phyloP scores from a whole-genome alignment of 2,329 filamentous ascomycete species.

The Claviceps sp. region DNA sequence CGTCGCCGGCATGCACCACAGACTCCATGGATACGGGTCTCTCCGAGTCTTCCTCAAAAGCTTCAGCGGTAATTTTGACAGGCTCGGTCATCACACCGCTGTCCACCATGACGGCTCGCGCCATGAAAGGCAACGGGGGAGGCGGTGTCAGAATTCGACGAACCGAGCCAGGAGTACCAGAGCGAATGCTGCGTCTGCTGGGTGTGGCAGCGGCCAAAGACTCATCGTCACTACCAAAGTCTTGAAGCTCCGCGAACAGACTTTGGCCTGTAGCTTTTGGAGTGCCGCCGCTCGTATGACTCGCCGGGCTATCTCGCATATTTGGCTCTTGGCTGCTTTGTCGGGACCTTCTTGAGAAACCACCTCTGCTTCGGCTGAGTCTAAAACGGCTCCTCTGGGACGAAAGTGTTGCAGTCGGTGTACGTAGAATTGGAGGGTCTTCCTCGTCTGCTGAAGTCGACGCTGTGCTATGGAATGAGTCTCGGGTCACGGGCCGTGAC shows the following conservation, averaged over 20 bases:
- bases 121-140: slow-evolving; percentile 35
- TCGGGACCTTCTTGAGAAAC: slow-evolving; percentile 44
- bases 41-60: slow-evolving; percentile 3
- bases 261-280: slow-evolving; percentile 53
- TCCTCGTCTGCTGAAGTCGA: slow-evolving; percentile 75
- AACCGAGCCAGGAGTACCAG: slow-evolving; percentile 34
- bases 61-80: slow-evolving; percentile 23
- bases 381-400: slow-evolving; percentile 61
- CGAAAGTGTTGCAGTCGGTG: slow-evolving; percentile 44
- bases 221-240: slow-evolving; percentile 63
- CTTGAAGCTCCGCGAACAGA: slow-evolving; percentile 80
- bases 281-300: slow-evolving; percentile 38
- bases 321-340: slow-evolving; percentile 45
- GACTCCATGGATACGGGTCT: slow-evolving; percentile 31
- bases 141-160: slow-evolving; percentile 30
- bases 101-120: slow-evolving; percentile 44
- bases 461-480: slow-evolving; percentile 74
- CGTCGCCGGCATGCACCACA: slow-evolving; percentile 18
- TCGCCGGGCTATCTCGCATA: slow-evolving; percentile 46
- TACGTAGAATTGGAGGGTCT: slow-evolving; percentile 41
- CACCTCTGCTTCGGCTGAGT: slow-evolving; percentile 51
- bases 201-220: slow-evolving; percentile 49
- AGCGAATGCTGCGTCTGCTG: slow-evolving; percentile 34
- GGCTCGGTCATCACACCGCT: slow-evolving; percentile 48
- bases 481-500: slow-evolving; percentile 36